Base-by-base conservation (phyloP, 352 stramenopile genomes). In the Elongisporangium undulatum region DNA sequence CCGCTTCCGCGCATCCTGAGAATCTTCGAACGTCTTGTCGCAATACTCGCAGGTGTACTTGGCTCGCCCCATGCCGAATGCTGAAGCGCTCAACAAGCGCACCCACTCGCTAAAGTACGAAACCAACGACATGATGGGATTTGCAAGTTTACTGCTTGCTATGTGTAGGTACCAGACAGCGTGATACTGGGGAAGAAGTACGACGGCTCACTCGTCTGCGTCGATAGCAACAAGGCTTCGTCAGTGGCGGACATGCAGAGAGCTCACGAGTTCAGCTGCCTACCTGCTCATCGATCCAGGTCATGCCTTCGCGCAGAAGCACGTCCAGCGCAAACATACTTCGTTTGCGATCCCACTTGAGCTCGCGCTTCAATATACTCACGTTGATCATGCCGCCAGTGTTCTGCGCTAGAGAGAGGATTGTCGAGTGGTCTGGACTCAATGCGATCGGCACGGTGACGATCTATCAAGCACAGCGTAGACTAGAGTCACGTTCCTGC, bases 361-460 rank as follows among this genome's bases (percentile, higher is more conserved):
- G 77, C 58, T 87, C 76, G 24, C 81, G 75, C 19, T 71, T 72
- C 20, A 99, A 74, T 57, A 96, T 81, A 53, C 85, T 81, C 48
- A 91, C 71, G 34, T 89, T 97, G 12, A 98, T 75, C 72, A 95
- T 93, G 2, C 95, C 94, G 34, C 77, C 76, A 21, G 82, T 89
- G 62, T 88, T 89, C 67, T 97, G 85, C 21, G 90, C 91, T 12
- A 98, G 59, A 45, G 78, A 78, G 69, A 99, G 79, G 38, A 99
- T 93, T 49, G 88, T 86, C 56, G 97, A 93, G 64, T 98, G 91
- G 76, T 99, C 97, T 51, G 90, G 77, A 67, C 94, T 97, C 54
- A 99, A 71, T 61, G 98, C 96, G 12, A 97, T 89, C 0, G 97
- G 97, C 7, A 99, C 94, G 4, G 89, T 98, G 21, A 99, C 79